Percentiles rank a stretch among this genome's conserved stretches.
Conservation (phyloP, 208 protist species). For the Leishmania arabica region DNA sequence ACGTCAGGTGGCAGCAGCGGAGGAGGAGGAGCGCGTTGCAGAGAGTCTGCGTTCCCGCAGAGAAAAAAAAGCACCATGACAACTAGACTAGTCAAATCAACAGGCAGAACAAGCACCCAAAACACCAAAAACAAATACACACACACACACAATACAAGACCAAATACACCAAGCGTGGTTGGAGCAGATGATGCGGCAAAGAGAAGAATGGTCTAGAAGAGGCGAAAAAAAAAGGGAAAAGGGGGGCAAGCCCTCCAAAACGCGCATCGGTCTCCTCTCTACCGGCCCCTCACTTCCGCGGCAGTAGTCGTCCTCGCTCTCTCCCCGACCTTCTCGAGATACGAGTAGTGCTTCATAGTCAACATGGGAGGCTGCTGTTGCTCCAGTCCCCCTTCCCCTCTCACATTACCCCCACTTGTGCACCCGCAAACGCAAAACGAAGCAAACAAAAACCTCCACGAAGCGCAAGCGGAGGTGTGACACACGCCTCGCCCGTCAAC, state of each 20-base stretch:
- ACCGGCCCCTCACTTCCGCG: background rate
- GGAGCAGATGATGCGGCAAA: conserved; percentile 1
- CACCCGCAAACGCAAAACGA: background rate
- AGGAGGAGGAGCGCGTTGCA: background rate
- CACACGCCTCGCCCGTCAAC: background rate
- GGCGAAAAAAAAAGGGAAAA: background rate
- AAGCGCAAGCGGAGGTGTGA: background rate
- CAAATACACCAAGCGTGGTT: background rate
- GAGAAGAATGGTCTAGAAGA: background rate
- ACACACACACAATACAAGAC: background rate
- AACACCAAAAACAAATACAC: background rate
- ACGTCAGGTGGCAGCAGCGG: background rate
- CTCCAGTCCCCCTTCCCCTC: background rate
- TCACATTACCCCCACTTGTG: background rate
- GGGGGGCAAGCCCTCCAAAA: background rate
- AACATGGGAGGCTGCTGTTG: background rate
- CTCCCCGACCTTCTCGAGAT: background rate
- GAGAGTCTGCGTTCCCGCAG: background rate
- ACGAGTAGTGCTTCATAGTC: background rate
- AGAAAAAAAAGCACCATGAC: background rate
- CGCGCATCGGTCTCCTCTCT: background rate
- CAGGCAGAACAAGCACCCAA: background rate
- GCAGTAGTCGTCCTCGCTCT: background rate
- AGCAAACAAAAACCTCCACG: background rate
- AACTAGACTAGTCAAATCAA: background rate